A percentile compares a stretch with the other conserved stretches of the same genome.
Evolutionary conservation across 2,329 filamentous ascomycete genomes (phyloP).

Genomic region (Neonectria punicea): DNA sequence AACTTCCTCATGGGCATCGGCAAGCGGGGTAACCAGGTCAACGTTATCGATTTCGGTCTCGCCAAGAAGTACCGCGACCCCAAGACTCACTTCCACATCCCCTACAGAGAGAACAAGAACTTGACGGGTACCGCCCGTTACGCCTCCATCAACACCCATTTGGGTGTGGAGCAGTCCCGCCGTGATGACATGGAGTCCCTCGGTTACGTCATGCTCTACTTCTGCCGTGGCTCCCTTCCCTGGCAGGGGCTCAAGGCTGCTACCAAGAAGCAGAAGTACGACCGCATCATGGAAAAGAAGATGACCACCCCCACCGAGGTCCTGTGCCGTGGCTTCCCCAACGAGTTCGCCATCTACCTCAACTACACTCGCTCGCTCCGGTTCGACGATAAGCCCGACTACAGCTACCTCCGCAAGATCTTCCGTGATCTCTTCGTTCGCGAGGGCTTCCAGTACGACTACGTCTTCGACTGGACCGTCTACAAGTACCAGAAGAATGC

Average conservation of each 20-base stretch:
- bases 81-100: constrained; percentile 99
- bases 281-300: constrained; percentile 99
- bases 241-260: constrained; percentile 99
- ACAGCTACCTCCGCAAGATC: constrained; percentile 99
- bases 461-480: constrained; percentile 99
- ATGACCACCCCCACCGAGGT: constrained; percentile 99
- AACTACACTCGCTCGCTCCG: constrained; percentile 99
- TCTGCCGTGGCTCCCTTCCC: constrained; percentile 97
- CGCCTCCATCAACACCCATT: constrained; percentile 97
- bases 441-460: constrained; percentile 99
- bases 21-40: constrained; percentile 99
- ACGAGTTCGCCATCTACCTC: constrained; percentile 99
- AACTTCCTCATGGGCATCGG: constrained; percentile 99
- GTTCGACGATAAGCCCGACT: constrained; percentile 99
- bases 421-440: constrained; percentile 99
- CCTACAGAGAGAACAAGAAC: constrained; percentile 99
- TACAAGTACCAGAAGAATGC: constrained; percentile 99
- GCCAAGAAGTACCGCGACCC: constrained; percentile 99
- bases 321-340: constrained; percentile 98
- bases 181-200: constrained; percentile 99
- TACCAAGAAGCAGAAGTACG: constrained; percentile 99
- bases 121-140: constrained; percentile 98
- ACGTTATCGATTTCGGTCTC: constrained; percentile 98
- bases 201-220: constrained; percentile 99
- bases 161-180: constrained; percentile 98